Percentiles rank a stretch among this genome's conserved stretches.
Evolutionary conservation across 1,284 basidiomycete genomes (phyloP).

Genomic region (Ganoderma meredithae): DNA sequence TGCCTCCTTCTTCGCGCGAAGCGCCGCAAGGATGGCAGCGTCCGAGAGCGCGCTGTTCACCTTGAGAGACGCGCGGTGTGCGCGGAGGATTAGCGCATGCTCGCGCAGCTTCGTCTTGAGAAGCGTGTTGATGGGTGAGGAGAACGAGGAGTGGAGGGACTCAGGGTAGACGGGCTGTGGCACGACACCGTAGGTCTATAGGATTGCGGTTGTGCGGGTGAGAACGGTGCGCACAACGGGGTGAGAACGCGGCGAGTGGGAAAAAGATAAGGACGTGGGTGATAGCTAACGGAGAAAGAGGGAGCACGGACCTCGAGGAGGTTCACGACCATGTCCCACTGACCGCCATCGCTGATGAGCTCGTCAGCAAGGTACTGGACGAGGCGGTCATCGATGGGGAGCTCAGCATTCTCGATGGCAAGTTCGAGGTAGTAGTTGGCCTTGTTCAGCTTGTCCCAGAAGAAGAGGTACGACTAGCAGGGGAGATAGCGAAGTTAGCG

Average conservation of each 20-base stretch:
- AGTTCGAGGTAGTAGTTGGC: slow-evolving; percentile 94
- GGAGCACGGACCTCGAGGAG: slow-evolving; percentile 63
- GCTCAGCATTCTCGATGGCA: slow-evolving; percentile 83
- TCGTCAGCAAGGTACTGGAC: slow-evolving; percentile 79
- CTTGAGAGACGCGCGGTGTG: slow-evolving; percentile 60
- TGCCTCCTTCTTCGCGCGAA: slow-evolving; percentile 84
- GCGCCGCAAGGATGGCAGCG: slow-evolving; percentile 54
- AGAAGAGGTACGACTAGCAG: slow-evolving; percentile 83
- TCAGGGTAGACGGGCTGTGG: slow-evolving; percentile 89
- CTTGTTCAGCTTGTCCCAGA: slow-evolving; percentile 97
- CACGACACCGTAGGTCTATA: slow-evolving; percentile 81
- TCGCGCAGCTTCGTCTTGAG: slow-evolving; percentile 93
- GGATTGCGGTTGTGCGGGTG: background rate
- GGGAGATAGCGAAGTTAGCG: background rate
- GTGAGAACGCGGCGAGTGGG: background rate
- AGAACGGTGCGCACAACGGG: background rate
- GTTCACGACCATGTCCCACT: slow-evolving; percentile 96
- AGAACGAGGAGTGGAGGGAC: slow-evolving; percentile 82
- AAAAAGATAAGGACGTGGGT: background rate
- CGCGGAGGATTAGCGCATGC: slow-evolving; percentile 84
- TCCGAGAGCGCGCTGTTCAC: slow-evolving; percentile 41
- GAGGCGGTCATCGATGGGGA: slow-evolving; percentile 84
- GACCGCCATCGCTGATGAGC: slow-evolving; percentile 91
- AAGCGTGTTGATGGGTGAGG: slow-evolving; percentile 77
- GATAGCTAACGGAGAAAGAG: background rate